Evolutionary conservation across 805 yeast genomes (phyloP), one percentile per base, ranked within the genome.

Genomic region (Candida ficus): DNA sequence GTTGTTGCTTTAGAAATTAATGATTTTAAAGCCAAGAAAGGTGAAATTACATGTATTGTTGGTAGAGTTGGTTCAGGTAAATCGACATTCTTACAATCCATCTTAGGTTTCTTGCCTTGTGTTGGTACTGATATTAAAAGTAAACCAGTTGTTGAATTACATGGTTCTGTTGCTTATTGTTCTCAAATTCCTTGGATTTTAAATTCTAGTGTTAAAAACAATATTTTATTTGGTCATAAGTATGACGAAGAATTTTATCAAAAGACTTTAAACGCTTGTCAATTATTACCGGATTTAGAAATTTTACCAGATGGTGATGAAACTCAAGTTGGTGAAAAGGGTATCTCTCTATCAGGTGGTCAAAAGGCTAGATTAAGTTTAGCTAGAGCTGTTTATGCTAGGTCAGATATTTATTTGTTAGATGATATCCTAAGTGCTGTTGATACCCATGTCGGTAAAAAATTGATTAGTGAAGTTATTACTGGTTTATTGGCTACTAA

Each of bases 391-490:
- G 96, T 93, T 9, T 93, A 93, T 59, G 76, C 96, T 11, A 74
- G 98, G 49, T 95, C 98, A 4, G 98, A 93, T 57, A 77, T 93
- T 23, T 89, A 87, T 59, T 65, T 93, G 30, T 65, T 93, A 47
- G 99, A 93, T 61, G 99, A 93, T 63, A 86, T 95, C 9, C 72
- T 93, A 44, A 83, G 95, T 59, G 99, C 99, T 20, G 99, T 93
- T 31, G 99, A 93, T 63, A 96, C 89, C 52, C 99, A 93, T 60
- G 99, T 93, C 47, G 90, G 96, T 9, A 79, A 76, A 49, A 95
- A 88, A 56, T 68, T 93, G 51, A 80, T 85, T 49, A 80, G 79
- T 49, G 80, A 84, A 56, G 96, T 90, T 14, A 68, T 90, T 40
- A 93, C 96, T 14, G 97, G 97, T 43, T 66, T 90, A 46, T 67